Conservation (phyloP, 2,329 filamentous ascomycete species). For the Helminthosporium solani region DNA sequence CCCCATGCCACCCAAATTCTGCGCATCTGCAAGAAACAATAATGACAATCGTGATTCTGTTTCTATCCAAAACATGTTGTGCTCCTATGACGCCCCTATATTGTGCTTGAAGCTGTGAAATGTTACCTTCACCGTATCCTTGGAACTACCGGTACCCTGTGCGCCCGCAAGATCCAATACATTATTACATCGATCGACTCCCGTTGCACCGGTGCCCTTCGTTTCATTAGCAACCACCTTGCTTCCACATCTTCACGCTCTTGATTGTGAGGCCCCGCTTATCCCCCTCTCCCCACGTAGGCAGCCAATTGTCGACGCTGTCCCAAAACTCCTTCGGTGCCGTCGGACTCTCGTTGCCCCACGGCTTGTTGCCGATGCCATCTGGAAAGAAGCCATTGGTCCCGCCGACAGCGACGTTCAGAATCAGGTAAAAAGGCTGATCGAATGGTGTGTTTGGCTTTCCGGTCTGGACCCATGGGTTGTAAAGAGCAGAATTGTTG, state of each 20-base stretch:
- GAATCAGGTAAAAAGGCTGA: conserved; percentile 69
- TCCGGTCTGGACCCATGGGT: conserved; percentile 65
- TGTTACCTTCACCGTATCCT: no score
- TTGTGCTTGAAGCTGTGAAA: no score
- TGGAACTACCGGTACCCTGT: no score
- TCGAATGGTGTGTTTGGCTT: conserved; percentile 69
- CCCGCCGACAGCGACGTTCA: conserved; percentile 73
- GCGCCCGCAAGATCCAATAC: no score
- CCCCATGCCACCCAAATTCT: no score
- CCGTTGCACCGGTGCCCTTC: background rate
- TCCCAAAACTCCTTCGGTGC: conserved; percentile 26
- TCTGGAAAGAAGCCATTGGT: conserved; percentile 74
- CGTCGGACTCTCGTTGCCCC: conserved; percentile 46
- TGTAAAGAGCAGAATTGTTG: conserved; percentile 63
- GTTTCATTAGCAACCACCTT: conserved; percentile 25
- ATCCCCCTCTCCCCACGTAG: conserved; percentile 65
- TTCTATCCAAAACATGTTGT: no score
- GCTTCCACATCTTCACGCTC: conserved; percentile 58
- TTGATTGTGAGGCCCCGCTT: conserved; percentile 61
- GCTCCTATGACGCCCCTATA: no score
- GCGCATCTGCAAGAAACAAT: no score
- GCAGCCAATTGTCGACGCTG: conserved; percentile 54
- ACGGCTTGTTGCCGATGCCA: conserved; percentile 69
- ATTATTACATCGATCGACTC: no score
- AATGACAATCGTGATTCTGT: no score